These are phyloP conservation scores for Phaeosphaeria sp. DNA, from an alignment of 2,329 filamentous ascomycete species.

Conservation along the genomic window DNA sequence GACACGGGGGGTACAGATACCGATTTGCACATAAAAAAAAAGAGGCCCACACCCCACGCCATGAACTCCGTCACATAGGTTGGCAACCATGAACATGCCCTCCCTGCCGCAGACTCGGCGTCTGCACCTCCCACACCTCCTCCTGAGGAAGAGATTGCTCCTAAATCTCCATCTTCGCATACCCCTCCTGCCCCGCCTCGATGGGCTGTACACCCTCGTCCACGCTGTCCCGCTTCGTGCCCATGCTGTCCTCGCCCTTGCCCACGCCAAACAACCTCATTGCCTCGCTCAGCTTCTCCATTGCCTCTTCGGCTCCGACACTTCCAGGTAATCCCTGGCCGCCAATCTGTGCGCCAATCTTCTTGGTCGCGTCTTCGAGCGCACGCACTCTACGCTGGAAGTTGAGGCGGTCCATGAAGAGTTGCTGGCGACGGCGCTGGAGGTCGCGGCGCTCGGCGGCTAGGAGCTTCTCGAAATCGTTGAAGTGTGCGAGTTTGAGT, in stretches of 20 bases:
- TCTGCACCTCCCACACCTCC: not conserved
- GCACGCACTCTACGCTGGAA: constrained; percentile 88
- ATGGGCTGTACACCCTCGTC: constrained; percentile 37
- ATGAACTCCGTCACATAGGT: not conserved
- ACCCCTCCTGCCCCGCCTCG: constrained; percentile 42
- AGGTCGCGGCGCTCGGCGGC: constrained; percentile 92
- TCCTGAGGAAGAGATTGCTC: not conserved
- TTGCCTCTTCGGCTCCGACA: constrained; percentile 41
- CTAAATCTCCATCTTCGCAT: constrained; percentile 44
- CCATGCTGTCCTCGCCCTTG: constrained; percentile 45
- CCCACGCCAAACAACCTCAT: constrained; percentile 44
- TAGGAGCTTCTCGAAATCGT: constrained; percentile 91
- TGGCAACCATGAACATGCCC: not conserved
- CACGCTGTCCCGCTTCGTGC: constrained; percentile 36
- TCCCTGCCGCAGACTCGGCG: not conserved
- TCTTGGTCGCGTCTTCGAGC: constrained; percentile 76
- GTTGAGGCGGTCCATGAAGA: constrained; percentile 88
- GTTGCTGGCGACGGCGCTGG: constrained; percentile 87
- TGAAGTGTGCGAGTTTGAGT: constrained; percentile 93
- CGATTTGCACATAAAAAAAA: not conserved
- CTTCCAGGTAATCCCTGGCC: constrained; percentile 41
- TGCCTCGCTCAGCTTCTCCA: constrained; percentile 42
- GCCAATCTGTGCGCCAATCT: constrained; percentile 40
- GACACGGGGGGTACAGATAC: not conserved
- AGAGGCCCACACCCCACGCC: not conserved